Percentiles rank a stretch among this genome's conserved stretches.
Evolutionary conservation across 1,284 basidiomycete genomes (phyloP).

Genomic region (Papiliotrema nemorosa): DNA sequence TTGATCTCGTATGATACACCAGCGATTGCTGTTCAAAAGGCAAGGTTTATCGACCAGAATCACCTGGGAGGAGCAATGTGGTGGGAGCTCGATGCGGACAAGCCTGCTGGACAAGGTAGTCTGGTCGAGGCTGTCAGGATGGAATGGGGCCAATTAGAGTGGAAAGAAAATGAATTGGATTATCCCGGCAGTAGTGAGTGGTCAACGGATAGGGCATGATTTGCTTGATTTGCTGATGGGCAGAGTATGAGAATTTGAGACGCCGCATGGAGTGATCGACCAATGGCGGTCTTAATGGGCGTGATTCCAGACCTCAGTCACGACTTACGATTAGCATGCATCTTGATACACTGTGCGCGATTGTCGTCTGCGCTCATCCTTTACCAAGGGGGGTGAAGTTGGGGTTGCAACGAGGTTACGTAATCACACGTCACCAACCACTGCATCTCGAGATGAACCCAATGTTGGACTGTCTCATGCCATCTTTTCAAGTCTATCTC

Average conservation of each 20-base stretch:
- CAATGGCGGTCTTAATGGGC: no score
- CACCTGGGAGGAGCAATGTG: constrained; percentile 73
- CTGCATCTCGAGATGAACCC: background rate
- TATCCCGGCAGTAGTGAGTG: constrained; percentile 44
- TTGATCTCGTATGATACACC: constrained; percentile 78
- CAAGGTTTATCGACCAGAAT: constrained; percentile 65
- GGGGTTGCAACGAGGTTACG: no score
- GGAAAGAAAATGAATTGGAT: constrained; percentile 35
- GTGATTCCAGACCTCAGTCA: no score
- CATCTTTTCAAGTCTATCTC: background rate
- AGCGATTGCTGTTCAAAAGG: constrained; percentile 67
- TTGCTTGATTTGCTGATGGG: no score
- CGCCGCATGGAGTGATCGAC: constrained; percentile 1
- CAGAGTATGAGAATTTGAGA: constrained; percentile 31
- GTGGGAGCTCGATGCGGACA: constrained; percentile 58
- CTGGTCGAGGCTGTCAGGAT: constrained; percentile 32
- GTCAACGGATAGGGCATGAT: background rate
- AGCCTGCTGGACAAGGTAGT: constrained; percentile 22
- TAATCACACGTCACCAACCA: background rate
- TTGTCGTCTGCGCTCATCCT: no score
- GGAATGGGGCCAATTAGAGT: constrained; percentile 35
- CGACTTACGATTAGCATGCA: no score
- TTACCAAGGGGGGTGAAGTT: no score
- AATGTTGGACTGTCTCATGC: background rate
- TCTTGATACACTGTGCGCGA: no score